Evolutionary conservation across 768 basidiomycete genomes (phyloP).

Genomic region (Cyclocybe cylindracea): DNA sequence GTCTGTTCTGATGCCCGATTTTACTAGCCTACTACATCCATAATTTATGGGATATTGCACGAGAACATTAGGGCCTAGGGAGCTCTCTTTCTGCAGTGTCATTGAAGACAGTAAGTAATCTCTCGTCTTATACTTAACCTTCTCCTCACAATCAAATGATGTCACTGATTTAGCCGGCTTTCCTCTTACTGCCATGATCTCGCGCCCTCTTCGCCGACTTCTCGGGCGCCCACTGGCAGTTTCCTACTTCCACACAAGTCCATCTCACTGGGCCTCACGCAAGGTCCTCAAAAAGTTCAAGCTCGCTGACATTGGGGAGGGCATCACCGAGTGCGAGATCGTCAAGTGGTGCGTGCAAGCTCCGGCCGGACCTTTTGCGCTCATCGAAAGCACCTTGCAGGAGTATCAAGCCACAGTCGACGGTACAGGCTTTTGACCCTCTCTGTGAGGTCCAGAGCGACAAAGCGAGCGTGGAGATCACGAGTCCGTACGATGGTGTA

Average conservation of each 20-base stretch:
- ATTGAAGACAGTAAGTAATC: too few relatives aligned
- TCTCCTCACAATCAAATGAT: not conserved
- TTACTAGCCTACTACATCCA: too few relatives aligned
- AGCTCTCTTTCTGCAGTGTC: too few relatives aligned
- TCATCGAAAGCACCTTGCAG: conserved; percentile 35
- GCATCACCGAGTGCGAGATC: conserved; percentile 89
- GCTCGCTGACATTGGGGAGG: conserved; percentile 86
- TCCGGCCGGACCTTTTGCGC: conserved; percentile 27
- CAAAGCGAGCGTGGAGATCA: conserved; percentile 91
- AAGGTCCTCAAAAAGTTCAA: conserved; percentile 62
- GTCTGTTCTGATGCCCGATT: too few relatives aligned
- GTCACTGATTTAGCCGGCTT: not conserved
- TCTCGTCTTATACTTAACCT: not conserved
- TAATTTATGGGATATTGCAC: too few relatives aligned
- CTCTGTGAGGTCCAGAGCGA: conserved; percentile 88
- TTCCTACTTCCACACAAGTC: conserved; percentile 34
- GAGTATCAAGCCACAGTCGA: conserved; percentile 56
- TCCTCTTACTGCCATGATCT: conserved; percentile 29
- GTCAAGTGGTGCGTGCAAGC: conserved; percentile 70
- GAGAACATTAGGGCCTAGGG: too few relatives aligned
- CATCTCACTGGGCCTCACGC: conserved; percentile 26
- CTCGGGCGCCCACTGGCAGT: conserved; percentile 26
- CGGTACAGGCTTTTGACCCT: conserved; percentile 65
- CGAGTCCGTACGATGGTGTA: conserved; percentile 80
- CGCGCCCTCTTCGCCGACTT: conserved; percentile 32